These are phyloP conservation scores for Pterula multifida DNA, from an alignment of 1,284 basidiomycete genomes.

Conservation along the genomic window DNA sequence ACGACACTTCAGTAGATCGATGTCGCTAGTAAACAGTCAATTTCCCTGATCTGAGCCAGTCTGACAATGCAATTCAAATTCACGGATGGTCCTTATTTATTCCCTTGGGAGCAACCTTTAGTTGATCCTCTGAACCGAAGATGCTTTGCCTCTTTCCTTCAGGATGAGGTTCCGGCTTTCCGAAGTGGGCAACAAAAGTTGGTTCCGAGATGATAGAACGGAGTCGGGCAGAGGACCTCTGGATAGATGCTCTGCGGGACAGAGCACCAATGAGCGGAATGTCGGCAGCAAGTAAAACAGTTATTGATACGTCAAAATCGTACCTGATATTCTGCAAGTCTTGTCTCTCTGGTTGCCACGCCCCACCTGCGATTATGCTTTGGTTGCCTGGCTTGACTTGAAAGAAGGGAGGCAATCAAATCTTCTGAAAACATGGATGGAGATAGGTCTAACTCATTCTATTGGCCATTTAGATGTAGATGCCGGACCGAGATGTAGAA, in stretches of 20 bases:
- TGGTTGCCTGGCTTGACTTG: conserved; percentile 59
- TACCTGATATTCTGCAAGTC: conserved; percentile 68
- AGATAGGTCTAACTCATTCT: conserved; percentile 2
- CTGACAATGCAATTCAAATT: conserved; percentile 10
- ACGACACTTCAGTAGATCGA: conserved; percentile 77
- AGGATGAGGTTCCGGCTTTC: conserved; percentile 48
- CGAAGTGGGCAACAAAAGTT: conserved; percentile 64
- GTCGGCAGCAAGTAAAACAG: neutral
- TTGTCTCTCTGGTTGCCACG: conserved; percentile 76
- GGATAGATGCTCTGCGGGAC: conserved; percentile 45
- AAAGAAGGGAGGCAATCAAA: neutral
- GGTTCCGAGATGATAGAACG: conserved; percentile 51
- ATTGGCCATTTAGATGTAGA: neutral
- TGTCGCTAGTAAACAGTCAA: conserved; percentile 41
- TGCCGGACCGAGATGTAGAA: conserved; percentile 12
- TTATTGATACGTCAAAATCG: conserved; percentile 8
- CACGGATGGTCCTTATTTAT: conserved; percentile 72
- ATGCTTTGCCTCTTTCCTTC: conserved; percentile 59
- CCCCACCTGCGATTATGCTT: conserved; percentile 68
- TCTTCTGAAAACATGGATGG: conserved; percentile 2
- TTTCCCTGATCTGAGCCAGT: neutral
- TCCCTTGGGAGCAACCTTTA: conserved; percentile 83
- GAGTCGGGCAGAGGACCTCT: conserved; percentile 50
- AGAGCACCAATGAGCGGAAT: no score
- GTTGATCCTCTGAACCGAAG: conserved; percentile 71